Conservation (phyloP, 176 grass and related monocot genomes). For the barley (Hordeum vulgare) region MorexV3_pseudomolecules_assembly NC_058522.1:289357341-289357840, state of each 20-base stretch:
- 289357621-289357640: constrained; percentile 10
- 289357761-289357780: neutral
- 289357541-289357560: constrained; percentile 27
- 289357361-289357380: constrained; percentile 27
- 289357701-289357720: neutral
- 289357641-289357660: too few species aligned
- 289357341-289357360: neutral
- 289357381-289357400: neutral
- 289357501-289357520: constrained; percentile 1
- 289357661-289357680: neutral
- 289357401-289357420: neutral
- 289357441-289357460: constrained; percentile 66
- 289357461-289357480: constrained; percentile 59
- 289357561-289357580: constrained; percentile 41
- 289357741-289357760: neutral
- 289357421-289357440: constrained; percentile 23
- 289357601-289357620: constrained; percentile 69
- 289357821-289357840: constrained; percentile 34
- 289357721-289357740: neutral
- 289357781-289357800: neutral
- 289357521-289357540: constrained; percentile 38
- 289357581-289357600: constrained; percentile 55
- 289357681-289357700: constrained; percentile 19
- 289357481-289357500: neutral
- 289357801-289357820: constrained; percentile 26